Evolutionary conservation across 495 filamentous ascomycete genomes (phyloP).

Genomic region (Hypoxylon rickii): DNA sequence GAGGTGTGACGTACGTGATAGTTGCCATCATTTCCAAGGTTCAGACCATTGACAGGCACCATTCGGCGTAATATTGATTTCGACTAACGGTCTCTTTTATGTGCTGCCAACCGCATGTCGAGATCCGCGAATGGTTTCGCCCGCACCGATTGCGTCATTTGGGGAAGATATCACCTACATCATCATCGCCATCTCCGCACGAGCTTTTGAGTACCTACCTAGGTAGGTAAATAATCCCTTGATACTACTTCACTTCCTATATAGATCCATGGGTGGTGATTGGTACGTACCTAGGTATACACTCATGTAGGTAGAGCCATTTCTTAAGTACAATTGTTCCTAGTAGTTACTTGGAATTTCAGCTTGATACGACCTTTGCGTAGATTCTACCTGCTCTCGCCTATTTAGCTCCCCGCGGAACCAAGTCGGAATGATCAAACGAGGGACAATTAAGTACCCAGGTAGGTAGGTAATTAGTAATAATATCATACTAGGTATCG

Average conservation of each 20-base stretch:
- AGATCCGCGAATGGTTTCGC: constrained; percentile 4
- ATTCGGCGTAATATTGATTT: too few relatives aligned
- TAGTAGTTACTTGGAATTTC: neutral
- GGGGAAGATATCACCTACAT: constrained; percentile 19
- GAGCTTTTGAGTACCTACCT: too few relatives aligned
- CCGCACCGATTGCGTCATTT: constrained; percentile 22
- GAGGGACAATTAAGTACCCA: neutral
- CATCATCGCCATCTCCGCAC: neutral
- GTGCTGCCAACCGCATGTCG: too few relatives aligned
- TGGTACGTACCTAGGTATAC: neutral
- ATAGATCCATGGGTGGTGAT: neutral
- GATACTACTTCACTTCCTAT: neutral
- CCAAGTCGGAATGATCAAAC: neutral
- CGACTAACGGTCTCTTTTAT: constrained; percentile 10
- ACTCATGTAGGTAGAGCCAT: too few relatives aligned
- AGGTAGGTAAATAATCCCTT: constrained; percentile 1
- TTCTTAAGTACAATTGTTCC: neutral
- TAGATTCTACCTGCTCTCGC: neutral
- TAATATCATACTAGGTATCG: too few relatives aligned
- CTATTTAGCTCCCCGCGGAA: too few relatives aligned
- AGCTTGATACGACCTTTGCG: neutral
- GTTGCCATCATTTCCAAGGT: constrained; percentile 39
- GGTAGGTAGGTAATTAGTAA: too few relatives aligned
- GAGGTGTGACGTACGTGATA: constrained; percentile 18
- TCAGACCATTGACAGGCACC: neutral